Base-by-base conservation (phyloP, 1,284 basidiomycete species). In the Cryptococcus deneoformans region DNA sequence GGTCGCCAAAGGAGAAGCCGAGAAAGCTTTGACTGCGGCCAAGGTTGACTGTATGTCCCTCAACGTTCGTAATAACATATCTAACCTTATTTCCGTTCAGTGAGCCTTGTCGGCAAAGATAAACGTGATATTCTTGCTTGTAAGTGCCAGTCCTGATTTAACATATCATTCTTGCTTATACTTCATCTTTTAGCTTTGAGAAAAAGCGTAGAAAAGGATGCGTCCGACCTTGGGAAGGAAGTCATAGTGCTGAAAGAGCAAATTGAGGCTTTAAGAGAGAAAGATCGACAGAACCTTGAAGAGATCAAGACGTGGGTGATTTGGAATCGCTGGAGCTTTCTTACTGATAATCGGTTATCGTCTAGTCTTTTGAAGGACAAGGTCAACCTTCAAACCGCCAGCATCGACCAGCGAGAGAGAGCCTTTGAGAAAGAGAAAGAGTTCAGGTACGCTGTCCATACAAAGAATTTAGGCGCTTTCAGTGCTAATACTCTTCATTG, bases 231-330 rank as follows among this genome's bases (percentile, higher is more conserved):
- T 12, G 88, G 90, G 67, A 79, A 79, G 2, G 86, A 92, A 61
- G 78, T 90, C 44, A 80, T 82, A 43, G 80, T 81, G 36, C 76
- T 93, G 43, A 85, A 83, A 68, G 83, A 83, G 48, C 85, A 89
- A 65, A 83, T 92, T 69, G 84, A 83, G 57, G 86, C 87, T 34
- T 80, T 90, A 3, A 80, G 80, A 45, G 92, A 95, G 66, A 92
- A 91, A 81, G 90, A 89, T 73, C 83, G 86, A 67, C 90, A 93
- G 86, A 90, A 94, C 69, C 84, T 93, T 45, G 91, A 94, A 77
- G 91, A 95, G 75, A 85, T 93, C 71, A 92, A 93, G 66, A 83
- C 63, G 71, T 72, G 11, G 20, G 58, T 24, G 20, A 36, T 16
- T 6, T 40, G 24, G n/a, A 0, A 29, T 29, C 29, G n/a, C 37